Conservation (phyloP, 202 grass and related monocot species). For the Panicum virgatum region DNA sequence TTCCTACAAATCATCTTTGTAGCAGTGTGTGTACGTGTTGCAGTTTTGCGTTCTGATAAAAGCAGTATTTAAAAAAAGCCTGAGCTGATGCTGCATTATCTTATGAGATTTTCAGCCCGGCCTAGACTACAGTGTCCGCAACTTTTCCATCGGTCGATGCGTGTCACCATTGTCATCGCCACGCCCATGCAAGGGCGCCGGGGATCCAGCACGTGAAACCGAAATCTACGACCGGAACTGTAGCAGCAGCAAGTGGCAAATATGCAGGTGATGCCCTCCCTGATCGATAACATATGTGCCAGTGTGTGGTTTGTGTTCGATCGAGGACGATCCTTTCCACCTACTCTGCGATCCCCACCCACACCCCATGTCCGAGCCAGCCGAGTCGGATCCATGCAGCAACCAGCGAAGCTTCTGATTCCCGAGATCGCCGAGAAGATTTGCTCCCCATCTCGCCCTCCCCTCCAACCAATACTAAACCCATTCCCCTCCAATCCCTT, state of each 20-base stretch:
- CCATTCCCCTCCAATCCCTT: background rate
- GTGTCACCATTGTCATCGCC: background rate
- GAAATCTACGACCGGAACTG: background rate
- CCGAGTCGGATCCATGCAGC: constrained; percentile 25
- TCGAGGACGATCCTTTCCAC: constrained; percentile 47
- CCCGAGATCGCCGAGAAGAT: constrained; percentile 48
- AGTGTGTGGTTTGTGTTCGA: constrained; percentile 10
- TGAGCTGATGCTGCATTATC: background rate
- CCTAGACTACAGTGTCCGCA: background rate
- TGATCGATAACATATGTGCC: background rate
- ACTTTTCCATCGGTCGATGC: background rate
- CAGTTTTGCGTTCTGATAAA: background rate
- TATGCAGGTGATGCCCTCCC: background rate
- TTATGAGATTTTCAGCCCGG: background rate
- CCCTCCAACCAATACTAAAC: constrained; percentile 3
- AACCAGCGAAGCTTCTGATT: constrained; percentile 47
- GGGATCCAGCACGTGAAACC: constrained; percentile 22
- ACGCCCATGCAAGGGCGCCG: background rate
- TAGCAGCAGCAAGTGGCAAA: background rate
- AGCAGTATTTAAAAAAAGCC: too few relatives aligned
- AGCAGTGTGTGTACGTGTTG: too few relatives aligned
- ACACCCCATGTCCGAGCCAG: constrained; percentile 34
- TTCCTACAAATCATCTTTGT: too few relatives aligned
- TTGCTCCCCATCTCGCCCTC: constrained; percentile 6
- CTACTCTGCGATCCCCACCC: constrained; percentile 46